phyloP scores from a whole-genome alignment of 768 basidiomycete species.

The Dentipellis fragilis region DNA sequence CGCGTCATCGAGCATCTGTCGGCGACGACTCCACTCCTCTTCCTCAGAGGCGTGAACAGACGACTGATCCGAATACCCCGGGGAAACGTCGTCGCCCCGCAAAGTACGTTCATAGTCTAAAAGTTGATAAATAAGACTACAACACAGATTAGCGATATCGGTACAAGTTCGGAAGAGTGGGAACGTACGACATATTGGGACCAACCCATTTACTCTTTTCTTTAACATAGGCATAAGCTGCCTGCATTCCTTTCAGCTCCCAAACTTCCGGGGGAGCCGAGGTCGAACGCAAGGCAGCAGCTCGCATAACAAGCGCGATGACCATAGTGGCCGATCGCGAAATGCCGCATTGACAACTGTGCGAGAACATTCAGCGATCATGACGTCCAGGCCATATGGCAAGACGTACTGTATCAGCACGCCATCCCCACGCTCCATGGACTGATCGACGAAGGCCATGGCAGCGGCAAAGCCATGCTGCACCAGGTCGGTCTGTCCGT shows the following conservation, averaged over 20 bases:
- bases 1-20: constrained; percentile 48
- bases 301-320: constrained; percentile 89
- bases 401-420: constrained; percentile 74
- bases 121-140: constrained; percentile 86
- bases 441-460: constrained; percentile 74
- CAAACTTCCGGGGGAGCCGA: constrained; percentile 66
- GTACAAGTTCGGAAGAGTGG: constrained; percentile 3
- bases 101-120: constrained; percentile 82
- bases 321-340: constrained; percentile 85
- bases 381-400: neutral
- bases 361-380: constrained; percentile 1
- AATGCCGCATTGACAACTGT: constrained; percentile 88
- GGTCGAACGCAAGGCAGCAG: constrained; percentile 61
- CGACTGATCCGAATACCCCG: constrained; percentile 43
- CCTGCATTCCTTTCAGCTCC: constrained; percentile 81
- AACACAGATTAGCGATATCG: constrained; percentile 7
- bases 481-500: constrained; percentile 87
- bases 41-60: constrained; percentile 43
- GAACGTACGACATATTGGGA: constrained; percentile 88
- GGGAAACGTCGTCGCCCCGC: constrained; percentile 33
- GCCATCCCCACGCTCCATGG: constrained; percentile 65
- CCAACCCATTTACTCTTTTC: constrained; percentile 81
- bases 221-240: constrained; percentile 83
- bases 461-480: constrained; percentile 67
- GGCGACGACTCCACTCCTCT: constrained; percentile 72